Conservation (phyloP, 495 filamentous ascomycete genomes). For the Penicillium chermesinum region DNA sequence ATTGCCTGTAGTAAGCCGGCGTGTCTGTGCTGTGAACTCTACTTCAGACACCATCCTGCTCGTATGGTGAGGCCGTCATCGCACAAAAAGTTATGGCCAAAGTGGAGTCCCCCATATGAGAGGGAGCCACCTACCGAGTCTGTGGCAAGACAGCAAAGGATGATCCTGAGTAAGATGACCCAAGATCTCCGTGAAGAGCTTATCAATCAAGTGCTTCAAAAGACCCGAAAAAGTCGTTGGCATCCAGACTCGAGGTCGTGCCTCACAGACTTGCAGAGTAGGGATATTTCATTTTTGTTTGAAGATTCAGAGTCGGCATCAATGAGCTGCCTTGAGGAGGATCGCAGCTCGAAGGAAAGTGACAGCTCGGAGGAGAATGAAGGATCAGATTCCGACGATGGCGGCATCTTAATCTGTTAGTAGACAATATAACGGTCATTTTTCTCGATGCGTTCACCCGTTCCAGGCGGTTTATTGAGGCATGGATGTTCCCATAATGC, state of each 20-base stretch:
- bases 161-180: background rate
- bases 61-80: background rate
- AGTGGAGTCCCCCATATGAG: background rate
- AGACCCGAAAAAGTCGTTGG: slow-evolving; percentile 1
- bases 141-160: background rate
- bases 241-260: slow-evolving; percentile 2
- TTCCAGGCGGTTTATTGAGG: too few relatives aligned
- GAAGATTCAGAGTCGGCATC: too few relatives aligned
- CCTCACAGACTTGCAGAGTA: too few relatives aligned
- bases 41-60: slow-evolving; percentile 5
- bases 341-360: too few relatives aligned
- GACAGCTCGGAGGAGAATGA: too few relatives aligned
- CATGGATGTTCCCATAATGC: too few relatives aligned
- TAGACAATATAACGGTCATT: too few relatives aligned
- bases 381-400: too few relatives aligned
- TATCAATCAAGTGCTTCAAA: background rate
- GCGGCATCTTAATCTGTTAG: too few relatives aligned
- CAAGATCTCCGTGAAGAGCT: background rate
- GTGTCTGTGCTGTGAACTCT: slow-evolving; percentile 4
- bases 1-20: slow-evolving; percentile 6
- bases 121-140: background rate
- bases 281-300: too few relatives aligned
- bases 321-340: too few relatives aligned
- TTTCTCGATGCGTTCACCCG: too few relatives aligned
- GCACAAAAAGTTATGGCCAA: background rate